Evolutionary conservation across 257 asterid species (phyloP).

Genomic region (Primulina tabacum): DNA sequence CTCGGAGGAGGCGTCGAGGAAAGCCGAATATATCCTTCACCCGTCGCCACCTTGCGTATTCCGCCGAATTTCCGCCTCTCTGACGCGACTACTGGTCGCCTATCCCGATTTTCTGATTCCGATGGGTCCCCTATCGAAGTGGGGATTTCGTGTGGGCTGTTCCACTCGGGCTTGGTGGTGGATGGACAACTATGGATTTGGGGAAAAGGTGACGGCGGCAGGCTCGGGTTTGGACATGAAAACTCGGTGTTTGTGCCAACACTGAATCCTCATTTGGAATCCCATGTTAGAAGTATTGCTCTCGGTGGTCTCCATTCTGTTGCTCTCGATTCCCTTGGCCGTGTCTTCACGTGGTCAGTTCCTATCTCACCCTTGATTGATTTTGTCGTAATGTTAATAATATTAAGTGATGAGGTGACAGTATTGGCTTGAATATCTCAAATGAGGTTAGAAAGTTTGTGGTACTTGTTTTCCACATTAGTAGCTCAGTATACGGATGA

Average conservation of each 20-base stretch:
- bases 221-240: conserved; percentile 89
- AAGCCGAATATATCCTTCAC: conserved; percentile 67
- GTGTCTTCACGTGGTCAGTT: conserved; percentile 85
- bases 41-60: conserved; percentile 54
- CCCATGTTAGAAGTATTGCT: conserved; percentile 46
- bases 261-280: conserved; percentile 44
- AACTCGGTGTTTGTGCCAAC: conserved; percentile 68
- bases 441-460: too few species aligned
- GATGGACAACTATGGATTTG: conserved; percentile 77
- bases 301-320: conserved; percentile 94
- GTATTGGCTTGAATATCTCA: too few species aligned
- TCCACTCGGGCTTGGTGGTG: conserved; percentile 81
- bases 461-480: too few species aligned
- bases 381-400: not conserved
- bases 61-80: conserved; percentile 53
- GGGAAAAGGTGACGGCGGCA: conserved; percentile 99
- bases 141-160: conserved; percentile 81
- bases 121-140: conserved; percentile 39
- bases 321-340: conserved; percentile 71
- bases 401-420: not conserved
- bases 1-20: conserved; percentile 89
- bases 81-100: conserved; percentile 65
- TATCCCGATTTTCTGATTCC: conserved; percentile 26
- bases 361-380: not conserved
- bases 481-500: not conserved